These are phyloP conservation scores for Agroathelia rolfsii DNA, from an alignment of 1,284 basidiomycete genomes.

Conservation along the genomic window DNA sequence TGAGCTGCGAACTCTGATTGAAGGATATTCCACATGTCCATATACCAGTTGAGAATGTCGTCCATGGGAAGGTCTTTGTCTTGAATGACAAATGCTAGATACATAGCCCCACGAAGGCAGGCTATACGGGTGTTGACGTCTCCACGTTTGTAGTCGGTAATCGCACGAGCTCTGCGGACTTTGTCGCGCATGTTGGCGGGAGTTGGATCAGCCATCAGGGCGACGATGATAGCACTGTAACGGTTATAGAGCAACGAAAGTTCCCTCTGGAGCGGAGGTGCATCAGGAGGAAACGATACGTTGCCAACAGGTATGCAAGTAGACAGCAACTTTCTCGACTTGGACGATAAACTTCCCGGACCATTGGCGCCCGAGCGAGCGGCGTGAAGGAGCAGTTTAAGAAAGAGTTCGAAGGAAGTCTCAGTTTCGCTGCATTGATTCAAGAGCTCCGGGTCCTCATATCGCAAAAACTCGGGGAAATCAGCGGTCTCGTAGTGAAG, in stretches of 20 bases:
- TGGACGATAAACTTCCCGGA: conserved; percentile 31
- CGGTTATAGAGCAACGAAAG: conserved; percentile 84
- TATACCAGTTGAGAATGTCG: conserved; percentile 58
- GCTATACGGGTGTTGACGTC: conserved; percentile 65
- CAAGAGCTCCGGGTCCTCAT: conserved; percentile 49
- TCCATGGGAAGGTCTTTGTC: conserved; percentile 47
- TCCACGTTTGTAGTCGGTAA: conserved; percentile 60
- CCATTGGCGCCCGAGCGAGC: conserved; percentile 25
- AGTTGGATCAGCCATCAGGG: conserved; percentile 62
- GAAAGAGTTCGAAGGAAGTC: conserved; percentile 70
- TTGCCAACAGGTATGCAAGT: conserved; percentile 68
- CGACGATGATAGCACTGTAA: conserved; percentile 70
- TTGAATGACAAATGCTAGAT: conserved; percentile 60
- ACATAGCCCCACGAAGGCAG: conserved; percentile 72
- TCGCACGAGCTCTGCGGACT: conserved; percentile 52
- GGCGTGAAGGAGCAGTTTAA: conserved; percentile 66
- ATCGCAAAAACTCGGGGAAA: conserved; percentile 70
- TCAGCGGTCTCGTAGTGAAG: conserved; percentile 66
- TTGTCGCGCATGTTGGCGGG: conserved; percentile 40
- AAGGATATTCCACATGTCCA: conserved; percentile 50
- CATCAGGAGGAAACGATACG: conserved; percentile 51
- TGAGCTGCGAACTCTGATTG: conserved; percentile 13
- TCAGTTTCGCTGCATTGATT: conserved; percentile 46
- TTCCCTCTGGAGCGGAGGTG: conserved; percentile 44
- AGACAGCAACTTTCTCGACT: conserved; percentile 69